Percentiles rank a stretch among this genome's conserved stretches.
Conservation (phyloP, 148 eudicot genomes). For the Camellia sinensis region DNA sequence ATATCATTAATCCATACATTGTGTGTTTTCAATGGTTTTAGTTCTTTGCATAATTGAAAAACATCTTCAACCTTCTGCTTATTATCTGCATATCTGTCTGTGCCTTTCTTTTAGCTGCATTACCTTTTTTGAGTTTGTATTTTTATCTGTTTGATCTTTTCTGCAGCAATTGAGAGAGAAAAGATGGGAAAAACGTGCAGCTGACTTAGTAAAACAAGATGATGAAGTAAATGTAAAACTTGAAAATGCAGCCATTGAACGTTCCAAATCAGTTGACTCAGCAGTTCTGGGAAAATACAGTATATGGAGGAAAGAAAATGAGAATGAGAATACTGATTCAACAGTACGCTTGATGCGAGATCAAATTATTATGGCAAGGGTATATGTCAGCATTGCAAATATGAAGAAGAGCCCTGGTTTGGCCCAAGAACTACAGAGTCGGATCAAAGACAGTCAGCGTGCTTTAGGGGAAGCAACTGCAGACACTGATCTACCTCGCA, state of each 20-base stretch:
- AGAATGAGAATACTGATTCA: slow-evolving; percentile 83
- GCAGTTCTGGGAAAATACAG: slow-evolving; percentile 94
- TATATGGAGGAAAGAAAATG: slow-evolving; percentile 90
- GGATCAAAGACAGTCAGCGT: slow-evolving; percentile 90
- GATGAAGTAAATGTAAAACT: slow-evolving; percentile 78
- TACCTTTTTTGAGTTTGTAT: neutral
- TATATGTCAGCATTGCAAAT: slow-evolving; percentile 76
- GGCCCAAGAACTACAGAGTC: slow-evolving; percentile 70
- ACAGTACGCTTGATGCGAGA: slow-evolving; percentile 87
- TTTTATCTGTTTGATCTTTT: slow-evolving; percentile 12
- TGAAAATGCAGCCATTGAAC: slow-evolving; percentile 93
- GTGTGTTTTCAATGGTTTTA: slow-evolving; percentile 7
- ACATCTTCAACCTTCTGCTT: neutral
- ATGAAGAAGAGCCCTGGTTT: slow-evolving; percentile 67
- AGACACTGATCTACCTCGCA: slow-evolving; percentile 74
- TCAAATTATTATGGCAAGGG: slow-evolving; percentile 96
- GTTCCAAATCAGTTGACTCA: slow-evolving; percentile 88
- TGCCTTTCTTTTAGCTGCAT: neutral
- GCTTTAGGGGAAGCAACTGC: slow-evolving; percentile 69
- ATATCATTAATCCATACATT: slow-evolving; percentile 3
- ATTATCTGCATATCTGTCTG: slow-evolving; percentile 3
- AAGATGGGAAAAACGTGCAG: slow-evolving; percentile 78
- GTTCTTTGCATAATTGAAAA: slow-evolving; percentile 7
- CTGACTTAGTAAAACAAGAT: slow-evolving; percentile 73
- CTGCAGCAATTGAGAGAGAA: slow-evolving; percentile 75